Percentiles rank a stretch among this genome's conserved stretches.
Evolutionary conservation across 129 eudicot genomes (phyloP).

Genomic region (Artemisia annua): DNA sequence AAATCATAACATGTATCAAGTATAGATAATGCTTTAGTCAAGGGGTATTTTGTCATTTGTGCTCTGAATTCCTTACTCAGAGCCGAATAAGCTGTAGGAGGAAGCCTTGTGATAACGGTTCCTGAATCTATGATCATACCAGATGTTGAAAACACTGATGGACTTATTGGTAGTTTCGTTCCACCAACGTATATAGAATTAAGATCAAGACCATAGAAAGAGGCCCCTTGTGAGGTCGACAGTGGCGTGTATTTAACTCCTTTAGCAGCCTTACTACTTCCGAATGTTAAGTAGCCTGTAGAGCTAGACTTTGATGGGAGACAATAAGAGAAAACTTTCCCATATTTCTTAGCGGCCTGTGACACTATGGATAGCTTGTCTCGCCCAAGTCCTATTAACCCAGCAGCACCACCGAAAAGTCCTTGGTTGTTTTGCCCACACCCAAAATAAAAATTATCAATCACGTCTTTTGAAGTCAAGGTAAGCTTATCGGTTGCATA

Average conservation of each 20-base stretch:
- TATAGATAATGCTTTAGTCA: slow-evolving; percentile 47
- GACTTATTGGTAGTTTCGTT: slow-evolving; percentile 38
- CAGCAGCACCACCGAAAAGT: slow-evolving; percentile 52
- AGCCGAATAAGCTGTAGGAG: slow-evolving; percentile 61
- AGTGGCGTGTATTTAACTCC: slow-evolving; percentile 46
- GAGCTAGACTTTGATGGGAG: slow-evolving; percentile 57
- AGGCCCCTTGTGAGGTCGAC: slow-evolving; percentile 20
- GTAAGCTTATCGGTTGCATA: slow-evolving; percentile 58
- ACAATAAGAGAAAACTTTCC: slow-evolving; percentile 71
- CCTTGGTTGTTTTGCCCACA: slow-evolving; percentile 89
- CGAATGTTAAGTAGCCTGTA: slow-evolving; percentile 59
- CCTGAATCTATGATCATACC: slow-evolving; percentile 90
- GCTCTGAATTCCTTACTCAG: slow-evolving; percentile 48
- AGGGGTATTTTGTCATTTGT: slow-evolving; percentile 51
- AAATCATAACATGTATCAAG: slow-evolving; percentile 83
- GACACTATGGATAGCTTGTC: slow-evolving; percentile 53
- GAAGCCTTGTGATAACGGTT: slow-evolving; percentile 75
- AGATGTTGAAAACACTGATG: slow-evolving; percentile 40
- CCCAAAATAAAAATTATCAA: slow-evolving; percentile 47
- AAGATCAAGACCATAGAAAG: slow-evolving; percentile 50
- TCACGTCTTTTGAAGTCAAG: slow-evolving; percentile 37
- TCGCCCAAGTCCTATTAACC: slow-evolving; percentile 71
- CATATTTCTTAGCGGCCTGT: slow-evolving; percentile 53
- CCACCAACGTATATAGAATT: slow-evolving; percentile 49
- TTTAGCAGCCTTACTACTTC: slow-evolving; percentile 27